Percentiles rank a stretch among this genome's conserved stretches.
Evolutionary conservation across 257 asterid species (phyloP).

Genomic region (Voacanga thouarsii): DNA sequence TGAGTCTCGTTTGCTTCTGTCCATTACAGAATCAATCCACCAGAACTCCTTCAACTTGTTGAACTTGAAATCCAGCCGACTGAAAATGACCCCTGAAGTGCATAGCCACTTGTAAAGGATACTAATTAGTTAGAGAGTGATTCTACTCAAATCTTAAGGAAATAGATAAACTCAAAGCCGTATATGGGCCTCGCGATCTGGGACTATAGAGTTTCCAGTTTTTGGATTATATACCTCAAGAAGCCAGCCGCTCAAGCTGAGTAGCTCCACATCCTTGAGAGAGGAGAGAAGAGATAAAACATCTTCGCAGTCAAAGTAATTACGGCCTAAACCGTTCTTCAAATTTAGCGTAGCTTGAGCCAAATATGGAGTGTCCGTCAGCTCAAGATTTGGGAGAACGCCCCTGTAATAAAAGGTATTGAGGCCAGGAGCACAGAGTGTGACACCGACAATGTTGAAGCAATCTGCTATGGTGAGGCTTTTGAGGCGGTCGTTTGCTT

Average conservation of each 20-base stretch:
- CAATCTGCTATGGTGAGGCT: constrained; percentile 15
- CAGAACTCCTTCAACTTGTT: background rate
- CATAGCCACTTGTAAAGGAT: background rate
- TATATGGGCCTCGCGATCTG: background rate
- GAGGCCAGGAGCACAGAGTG: constrained; percentile 7
- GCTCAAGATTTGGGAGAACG: background rate
- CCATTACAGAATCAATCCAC: background rate
- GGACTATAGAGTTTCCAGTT: background rate
- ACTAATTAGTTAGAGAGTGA: background rate
- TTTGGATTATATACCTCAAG: constrained; percentile 25
- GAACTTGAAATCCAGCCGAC: background rate
- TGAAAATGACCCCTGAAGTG: background rate
- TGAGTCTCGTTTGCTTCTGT: constrained; percentile 15
- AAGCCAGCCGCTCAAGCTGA: constrained; percentile 30
- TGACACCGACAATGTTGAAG: background rate
- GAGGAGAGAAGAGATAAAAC: constrained; percentile 19
- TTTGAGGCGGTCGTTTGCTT: background rate
- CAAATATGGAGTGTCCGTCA: background rate
- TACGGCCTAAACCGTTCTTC: background rate
- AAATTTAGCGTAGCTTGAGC: constrained; percentile 5
- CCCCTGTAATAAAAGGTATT: constrained; percentile 6
- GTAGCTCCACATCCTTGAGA: constrained; percentile 24
- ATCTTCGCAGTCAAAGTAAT: constrained; percentile 30
- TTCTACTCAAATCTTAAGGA: no score
- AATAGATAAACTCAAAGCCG: background rate